Conservation (phyloP, 139 green algal species). For the Chlorella sp. region DNA sequence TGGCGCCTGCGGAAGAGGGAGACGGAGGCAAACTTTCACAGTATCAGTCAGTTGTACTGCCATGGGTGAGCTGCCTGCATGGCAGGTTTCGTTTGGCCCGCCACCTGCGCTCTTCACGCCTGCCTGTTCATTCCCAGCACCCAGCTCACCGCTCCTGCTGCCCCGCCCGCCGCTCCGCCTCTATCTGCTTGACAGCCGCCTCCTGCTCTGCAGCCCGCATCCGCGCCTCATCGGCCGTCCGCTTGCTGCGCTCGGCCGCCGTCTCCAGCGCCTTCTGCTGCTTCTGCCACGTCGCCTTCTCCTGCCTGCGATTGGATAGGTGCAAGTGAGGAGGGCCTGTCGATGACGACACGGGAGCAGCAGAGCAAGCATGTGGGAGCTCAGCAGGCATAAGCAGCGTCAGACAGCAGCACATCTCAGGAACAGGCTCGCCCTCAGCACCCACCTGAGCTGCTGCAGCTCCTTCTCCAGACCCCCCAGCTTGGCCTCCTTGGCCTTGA, state of each 20-base stretch:
- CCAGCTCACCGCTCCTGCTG: constrained; percentile 49
- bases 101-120: not conserved
- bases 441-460: constrained; percentile 25
- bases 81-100: too few species aligned
- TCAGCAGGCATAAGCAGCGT: too few species aligned
- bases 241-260: constrained; percentile 40
- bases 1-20: constrained; percentile 28
- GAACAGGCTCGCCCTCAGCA: too few species aligned
- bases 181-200: constrained; percentile 47
- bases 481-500: constrained; percentile 18
- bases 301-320: not conserved
- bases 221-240: constrained; percentile 40
- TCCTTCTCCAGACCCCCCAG: constrained; percentile 19
- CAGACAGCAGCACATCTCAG: too few species aligned
- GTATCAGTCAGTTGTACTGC: too few species aligned
- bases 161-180: constrained; percentile 44
- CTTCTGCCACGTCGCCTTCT: constrained; percentile 23
- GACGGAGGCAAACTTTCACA: too few species aligned
- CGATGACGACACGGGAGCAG: too few species aligned
- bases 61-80: too few species aligned
- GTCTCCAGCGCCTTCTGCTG: constrained; percentile 55
- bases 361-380: not conserved
- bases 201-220: constrained; percentile 49
- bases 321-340: too few species aligned
- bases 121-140: too few species aligned